Conservation (phyloP, 495 filamentous ascomycete genomes). For the Penicillium bialowiezense region DNA sequence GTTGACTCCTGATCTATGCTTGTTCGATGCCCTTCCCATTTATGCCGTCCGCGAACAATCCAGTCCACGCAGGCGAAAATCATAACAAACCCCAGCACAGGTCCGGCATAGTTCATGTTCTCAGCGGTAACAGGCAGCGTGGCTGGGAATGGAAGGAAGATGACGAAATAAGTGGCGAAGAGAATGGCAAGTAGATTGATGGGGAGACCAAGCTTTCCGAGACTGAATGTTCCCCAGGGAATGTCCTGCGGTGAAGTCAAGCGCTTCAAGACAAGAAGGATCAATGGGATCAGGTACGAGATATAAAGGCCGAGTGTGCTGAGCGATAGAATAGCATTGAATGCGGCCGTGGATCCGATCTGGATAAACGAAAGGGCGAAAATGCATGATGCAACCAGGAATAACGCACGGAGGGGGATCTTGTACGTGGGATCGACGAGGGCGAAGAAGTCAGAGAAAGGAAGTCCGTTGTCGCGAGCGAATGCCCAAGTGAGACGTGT, state of each 20-base stretch:
- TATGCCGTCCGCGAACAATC: constrained; percentile 36
- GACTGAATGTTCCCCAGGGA: constrained; percentile 27
- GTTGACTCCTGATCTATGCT: too few species aligned
- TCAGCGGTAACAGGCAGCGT: constrained; percentile 35
- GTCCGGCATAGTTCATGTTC: constrained; percentile 46
- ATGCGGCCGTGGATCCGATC: constrained; percentile 44
- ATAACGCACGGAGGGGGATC: constrained; percentile 49
- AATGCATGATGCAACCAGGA: constrained; percentile 32
- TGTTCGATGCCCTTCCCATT: constrained; percentile 30
- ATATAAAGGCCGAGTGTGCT: constrained; percentile 45
- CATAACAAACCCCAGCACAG: constrained; percentile 40
- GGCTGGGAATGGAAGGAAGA: constrained; percentile 46
- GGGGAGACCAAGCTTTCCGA: constrained; percentile 33
- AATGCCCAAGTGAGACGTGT: constrained; percentile 59
- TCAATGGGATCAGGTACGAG: constrained; percentile 49
- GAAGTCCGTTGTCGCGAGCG: constrained; percentile 58
- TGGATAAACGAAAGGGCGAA: constrained; percentile 50
- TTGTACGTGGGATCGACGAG: constrained; percentile 39
- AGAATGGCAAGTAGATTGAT: constrained; percentile 43
- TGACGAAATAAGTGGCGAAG: constrained; percentile 38
- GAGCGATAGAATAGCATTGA: constrained; percentile 51
- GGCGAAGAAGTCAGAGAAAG: constrained; percentile 50
- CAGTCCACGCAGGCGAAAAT: constrained; percentile 39
- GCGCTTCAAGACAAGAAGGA: constrained; percentile 35
- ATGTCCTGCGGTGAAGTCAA: constrained; percentile 22